A percentile compares a stretch with the other conserved stretches of the same genome.
phyloP scores from a whole-genome alignment of 768 basidiomycete genomes.

The Grammothele lineata region DNA sequence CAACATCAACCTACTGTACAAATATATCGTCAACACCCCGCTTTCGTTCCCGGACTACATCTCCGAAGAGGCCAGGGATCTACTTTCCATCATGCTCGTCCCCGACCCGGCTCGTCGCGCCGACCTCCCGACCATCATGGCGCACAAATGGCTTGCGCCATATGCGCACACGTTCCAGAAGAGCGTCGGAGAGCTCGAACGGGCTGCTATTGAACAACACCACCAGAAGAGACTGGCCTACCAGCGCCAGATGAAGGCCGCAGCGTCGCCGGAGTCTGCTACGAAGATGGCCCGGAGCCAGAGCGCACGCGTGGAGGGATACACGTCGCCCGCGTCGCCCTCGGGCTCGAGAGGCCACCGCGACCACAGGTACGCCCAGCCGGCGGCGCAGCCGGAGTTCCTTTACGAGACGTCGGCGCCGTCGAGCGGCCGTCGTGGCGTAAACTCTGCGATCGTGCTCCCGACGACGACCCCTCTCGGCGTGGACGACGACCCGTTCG shows the following conservation, averaged over 20 bases:
- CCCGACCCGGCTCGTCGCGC: conserved; percentile 83
- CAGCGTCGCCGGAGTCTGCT: conserved; percentile 24
- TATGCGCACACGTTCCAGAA: conserved; percentile 63
- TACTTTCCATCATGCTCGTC: conserved; percentile 90
- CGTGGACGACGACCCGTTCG: conserved; percentile 73
- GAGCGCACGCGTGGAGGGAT: conserved; percentile 50
- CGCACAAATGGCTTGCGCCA: conserved; percentile 78
- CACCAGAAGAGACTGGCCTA: conserved; percentile 78
- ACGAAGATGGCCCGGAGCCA: conserved; percentile 42
- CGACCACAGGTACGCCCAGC: conserved; percentile 32
- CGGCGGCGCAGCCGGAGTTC: conserved; percentile 54
- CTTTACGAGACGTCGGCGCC: conserved; percentile 71
- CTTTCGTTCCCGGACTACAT: conserved; percentile 97
- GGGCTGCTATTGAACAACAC: conserved; percentile 77
- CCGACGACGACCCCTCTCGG: conserved; percentile 36
- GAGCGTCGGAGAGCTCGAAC: conserved; percentile 75
- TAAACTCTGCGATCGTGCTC: conserved; percentile 40
- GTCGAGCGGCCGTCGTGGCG: conserved; percentile 40
- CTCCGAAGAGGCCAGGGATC: conserved; percentile 74
- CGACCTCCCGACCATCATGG: conserved; percentile 75
- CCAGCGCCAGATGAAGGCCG: conserved; percentile 71
- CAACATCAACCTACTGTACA: conserved; percentile 98
- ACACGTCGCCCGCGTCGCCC: conserved; percentile 27
- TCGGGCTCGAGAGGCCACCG: conserved; percentile 39
- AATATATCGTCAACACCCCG: conserved; percentile 96